Evolutionary conservation across 345 rosid species (phyloP), one percentile per base, ranked within the genome.

Genomic region (Kandelia obovata): DNA sequence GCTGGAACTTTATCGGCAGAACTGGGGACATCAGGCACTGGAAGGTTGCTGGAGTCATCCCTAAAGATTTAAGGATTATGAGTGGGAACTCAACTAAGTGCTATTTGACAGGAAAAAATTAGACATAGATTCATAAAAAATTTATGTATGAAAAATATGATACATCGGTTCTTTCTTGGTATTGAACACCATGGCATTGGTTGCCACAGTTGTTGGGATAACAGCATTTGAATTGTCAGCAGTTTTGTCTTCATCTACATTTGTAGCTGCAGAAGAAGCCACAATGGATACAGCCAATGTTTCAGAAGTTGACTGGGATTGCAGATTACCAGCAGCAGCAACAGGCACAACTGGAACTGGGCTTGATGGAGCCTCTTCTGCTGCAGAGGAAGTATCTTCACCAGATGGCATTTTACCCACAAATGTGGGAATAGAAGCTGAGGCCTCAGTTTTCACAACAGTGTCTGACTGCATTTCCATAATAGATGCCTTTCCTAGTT

Each of bases 361-460:
- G 77, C 87, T 87, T 56, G 86, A 86, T 49, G 81, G 77, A 73
- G 75, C 77, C 73, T 70, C 85, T 51, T 64, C 80, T 69, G 74
- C 72, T 63, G 72, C 46, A 28, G 78, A 66, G 52, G 85, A 59
- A 64, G 76, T 62, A 77, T 85, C 85, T 53, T 72, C 76, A 67
- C 25, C 46, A 49, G 85, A 67, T 57, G 79, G 76, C 75, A 66
- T 77, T 77, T 78, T 82, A 67, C 65, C 73, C 53, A 53, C 77
- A 59, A 65, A 56, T 10, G 69, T 43, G 57, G 80, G 64, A 71
- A 65, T 66, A 76, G 80, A 67, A 74, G 73, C 71, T 64, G 64
- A 53, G 53, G 61, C 64, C 35, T 66, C 70, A 80, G 77, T 71
- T 53, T 57, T 70, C 30, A 49, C 69, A 58, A 35, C 7, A 28